Conservation (phyloP, 805 yeast genomes). For the Danielia reshetovae region DNA sequence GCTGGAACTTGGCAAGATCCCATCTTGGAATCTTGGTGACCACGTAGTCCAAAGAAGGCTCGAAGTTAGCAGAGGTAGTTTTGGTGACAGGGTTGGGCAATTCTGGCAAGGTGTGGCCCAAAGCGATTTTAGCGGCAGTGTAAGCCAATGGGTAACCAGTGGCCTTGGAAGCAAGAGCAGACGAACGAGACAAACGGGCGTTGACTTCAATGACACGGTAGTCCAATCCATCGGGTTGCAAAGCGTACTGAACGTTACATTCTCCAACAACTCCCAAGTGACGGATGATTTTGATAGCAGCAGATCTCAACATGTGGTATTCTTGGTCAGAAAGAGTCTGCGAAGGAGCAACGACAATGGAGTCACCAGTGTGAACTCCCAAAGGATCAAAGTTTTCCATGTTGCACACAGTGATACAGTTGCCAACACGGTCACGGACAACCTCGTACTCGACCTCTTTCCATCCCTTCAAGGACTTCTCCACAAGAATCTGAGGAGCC, state of each 20-base stretch:
- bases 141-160: constrained; percentile 98
- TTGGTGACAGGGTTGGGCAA: constrained; percentile 90
- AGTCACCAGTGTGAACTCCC: constrained; percentile 98
- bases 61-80: constrained; percentile 93
- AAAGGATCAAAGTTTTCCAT: constrained; percentile 99
- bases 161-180: constrained; percentile 98
- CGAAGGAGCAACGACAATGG: constrained; percentile 97
- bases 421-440: constrained; percentile 92
- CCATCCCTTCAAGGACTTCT: constrained; percentile 98
- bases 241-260: constrained; percentile 96
- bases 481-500: constrained; percentile 94
- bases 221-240: constrained; percentile 89
- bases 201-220: constrained; percentile 97
- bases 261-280: constrained; percentile 99
- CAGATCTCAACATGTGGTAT: constrained; percentile 94
- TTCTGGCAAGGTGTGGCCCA: constrained; percentile 87
- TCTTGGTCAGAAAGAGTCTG: constrained; percentile 96
- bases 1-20: constrained; percentile 96
- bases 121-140: constrained; percentile 95
- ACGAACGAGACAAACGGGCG: constrained; percentile 95
- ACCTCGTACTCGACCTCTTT: constrained; percentile 98
- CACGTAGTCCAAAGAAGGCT: constrained; percentile 94
- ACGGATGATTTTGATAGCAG: constrained; percentile 95
- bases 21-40: constrained; percentile 98
- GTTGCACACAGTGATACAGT: constrained; percentile 98